phyloP scores from a whole-genome alignment of 148 eudicot species.

The Fallopia convolvulus region DNA sequence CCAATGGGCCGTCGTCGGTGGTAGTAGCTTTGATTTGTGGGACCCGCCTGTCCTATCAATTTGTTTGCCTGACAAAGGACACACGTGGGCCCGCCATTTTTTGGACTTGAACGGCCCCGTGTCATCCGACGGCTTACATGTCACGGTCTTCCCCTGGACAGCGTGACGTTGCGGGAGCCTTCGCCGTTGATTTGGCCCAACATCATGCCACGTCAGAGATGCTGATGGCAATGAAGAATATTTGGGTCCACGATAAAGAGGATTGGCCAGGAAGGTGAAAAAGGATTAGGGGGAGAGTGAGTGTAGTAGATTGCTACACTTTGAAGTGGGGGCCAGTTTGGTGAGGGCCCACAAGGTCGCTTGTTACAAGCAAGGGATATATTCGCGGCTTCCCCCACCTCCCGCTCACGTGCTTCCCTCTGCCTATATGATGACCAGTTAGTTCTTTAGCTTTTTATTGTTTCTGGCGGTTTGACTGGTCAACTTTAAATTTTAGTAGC shows the following conservation, averaged over 20 bases:
- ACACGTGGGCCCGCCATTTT: not conserved
- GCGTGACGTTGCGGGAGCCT: not conserved
- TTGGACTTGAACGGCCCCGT: constrained; percentile 9
- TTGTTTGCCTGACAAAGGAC: not conserved
- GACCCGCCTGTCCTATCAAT: not conserved
- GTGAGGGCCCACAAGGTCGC: not conserved
- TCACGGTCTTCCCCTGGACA: not conserved
- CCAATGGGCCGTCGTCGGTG: constrained; percentile 10
- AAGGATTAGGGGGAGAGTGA: not conserved
- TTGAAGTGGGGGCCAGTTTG: not conserved
- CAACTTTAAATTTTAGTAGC: not conserved
- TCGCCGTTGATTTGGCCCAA: not conserved
- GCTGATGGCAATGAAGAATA: constrained; percentile 1
- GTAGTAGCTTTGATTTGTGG: not conserved
- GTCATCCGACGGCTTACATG: constrained; percentile 6
- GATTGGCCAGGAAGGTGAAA: not conserved
- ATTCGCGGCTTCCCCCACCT: not conserved
- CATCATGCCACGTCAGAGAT: not conserved
- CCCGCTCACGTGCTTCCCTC: constrained; percentile 4
- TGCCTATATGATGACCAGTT: not conserved
- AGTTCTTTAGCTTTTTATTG: not conserved
- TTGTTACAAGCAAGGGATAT: constrained; percentile 7
- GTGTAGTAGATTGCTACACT: constrained; percentile 9
- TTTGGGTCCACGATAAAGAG: constrained; percentile 8
- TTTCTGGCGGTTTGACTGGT: constrained; percentile 5